Evolutionary conservation across 495 filamentous ascomycete genomes (phyloP), one percentile per base, ranked within the genome.

Genomic region (Astrothelium subdiscretum): DNA sequence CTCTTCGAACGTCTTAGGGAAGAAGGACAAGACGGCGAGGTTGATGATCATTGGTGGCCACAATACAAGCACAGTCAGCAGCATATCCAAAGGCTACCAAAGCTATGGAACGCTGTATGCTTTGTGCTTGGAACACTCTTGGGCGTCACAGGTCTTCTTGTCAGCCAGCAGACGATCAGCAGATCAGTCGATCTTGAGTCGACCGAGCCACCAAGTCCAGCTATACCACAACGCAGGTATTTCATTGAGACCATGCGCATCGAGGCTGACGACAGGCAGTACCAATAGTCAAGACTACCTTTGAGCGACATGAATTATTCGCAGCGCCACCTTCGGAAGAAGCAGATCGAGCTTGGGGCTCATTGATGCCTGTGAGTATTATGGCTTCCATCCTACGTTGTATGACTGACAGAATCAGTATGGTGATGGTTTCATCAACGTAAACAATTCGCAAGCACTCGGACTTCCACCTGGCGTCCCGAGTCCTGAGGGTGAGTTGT

Each of bases 381-480:
- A 48, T 48, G 12, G 43, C 43, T 48, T 48, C 11, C 20, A 48
- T 48, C 20, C 20, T 48, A 48, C 43, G 20, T 48, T 48, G 43
- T 5, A 48, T 48, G 43, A 48, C 43, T 48, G 1, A 48, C 43
- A 48, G 43, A 48, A 48, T 48, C 43, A 48, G 43, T 48, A 48
- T 48, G 43, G 43, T 48, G 65, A 67, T 51, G 65, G 65, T 59
- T 67, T 67, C 60, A 54, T 67, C 57, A 22, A 62, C 11, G 31
- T 67, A 40, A 26, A 35, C 59, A 67, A 64, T 60, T 20, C 22
- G 32, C 24, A 57, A 57, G 15, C 15, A 51, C 54, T 64, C 57
- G 29, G 40, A 38, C 59, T 67, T 31, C 65, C 58, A 26, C 62
- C 38, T 12, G 65, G 65, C 32, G 62, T 63, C 15, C 32, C 24